phyloP scores from a whole-genome alignment of 1,284 basidiomycete species.

The Boletus sp. region DNA sequence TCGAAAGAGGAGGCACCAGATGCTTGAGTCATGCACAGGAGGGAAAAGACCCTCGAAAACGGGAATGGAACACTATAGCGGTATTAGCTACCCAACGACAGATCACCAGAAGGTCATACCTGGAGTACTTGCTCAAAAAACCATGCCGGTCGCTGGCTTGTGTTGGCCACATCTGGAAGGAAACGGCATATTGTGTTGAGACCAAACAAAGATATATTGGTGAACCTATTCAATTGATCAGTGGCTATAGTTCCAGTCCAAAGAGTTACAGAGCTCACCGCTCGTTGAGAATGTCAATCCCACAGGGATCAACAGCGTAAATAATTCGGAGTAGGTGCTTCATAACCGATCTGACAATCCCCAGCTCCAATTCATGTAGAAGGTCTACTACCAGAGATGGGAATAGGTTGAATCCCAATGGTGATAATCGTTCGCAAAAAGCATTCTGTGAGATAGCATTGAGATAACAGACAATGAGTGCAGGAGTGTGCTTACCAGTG shows the following conservation, averaged over 20 bases:
- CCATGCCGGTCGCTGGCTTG: neutral
- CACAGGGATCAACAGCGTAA: neutral
- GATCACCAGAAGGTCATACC: neutral
- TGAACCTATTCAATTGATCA: neutral
- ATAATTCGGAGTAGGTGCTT: neutral
- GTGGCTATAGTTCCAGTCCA: too few relatives aligned
- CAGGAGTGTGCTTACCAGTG: neutral
- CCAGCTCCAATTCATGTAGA: too few relatives aligned
- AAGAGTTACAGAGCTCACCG: neutral
- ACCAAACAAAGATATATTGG: neutral
- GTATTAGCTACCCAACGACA: too few relatives aligned
- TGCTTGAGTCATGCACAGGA: too few relatives aligned
- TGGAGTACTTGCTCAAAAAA: neutral
- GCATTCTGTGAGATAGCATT: too few relatives aligned
- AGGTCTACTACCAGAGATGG: neutral
- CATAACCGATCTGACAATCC: neutral
- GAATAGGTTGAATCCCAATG: neutral
- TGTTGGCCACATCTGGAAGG: neutral
- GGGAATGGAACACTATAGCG: too few relatives aligned
- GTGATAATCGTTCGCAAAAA: neutral
- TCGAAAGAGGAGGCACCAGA: too few relatives aligned
- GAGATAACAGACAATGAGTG: neutral
- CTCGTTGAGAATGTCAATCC: slow-evolving; percentile 1
- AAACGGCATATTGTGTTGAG: neutral
- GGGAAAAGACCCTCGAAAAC: too few relatives aligned